Percentiles rank a stretch among this genome's conserved stretches.
These are phyloP conservation scores for Lizonia empirigonia DNA, from an alignment of 2,329 filamentous ascomycete genomes.

Conservation along the genomic window DNA sequence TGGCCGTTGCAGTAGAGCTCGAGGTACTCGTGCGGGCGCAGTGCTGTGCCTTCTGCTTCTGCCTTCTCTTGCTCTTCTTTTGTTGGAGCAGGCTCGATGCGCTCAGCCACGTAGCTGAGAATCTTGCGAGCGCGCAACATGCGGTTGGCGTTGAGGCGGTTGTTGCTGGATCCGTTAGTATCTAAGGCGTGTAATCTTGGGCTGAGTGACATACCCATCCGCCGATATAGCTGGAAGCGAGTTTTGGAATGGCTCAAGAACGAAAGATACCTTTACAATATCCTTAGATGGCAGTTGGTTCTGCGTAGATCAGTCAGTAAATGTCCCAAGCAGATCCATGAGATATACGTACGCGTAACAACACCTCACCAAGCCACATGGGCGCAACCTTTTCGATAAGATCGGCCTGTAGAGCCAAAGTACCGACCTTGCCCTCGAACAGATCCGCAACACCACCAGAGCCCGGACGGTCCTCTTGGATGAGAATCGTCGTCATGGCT, in stretches of 20 bases:
- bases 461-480: conserved; percentile 68
- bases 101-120: conserved; percentile 85
- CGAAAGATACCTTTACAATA: conserved; percentile 94
- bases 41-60: conserved; percentile 32
- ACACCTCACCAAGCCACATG: conserved; percentile 88
- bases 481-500: conserved; percentile 65
- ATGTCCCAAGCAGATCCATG: not conserved
- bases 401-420: conserved; percentile 77
- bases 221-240: conserved; percentile 74
- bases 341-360: conserved; percentile 66
- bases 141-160: conserved; percentile 91
- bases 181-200: conserved; percentile 20
- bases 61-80: conserved; percentile 59
- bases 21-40: conserved; percentile 89
- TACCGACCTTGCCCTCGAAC: conserved; percentile 85
- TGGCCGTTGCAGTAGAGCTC: conserved; percentile 94
- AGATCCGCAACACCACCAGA: conserved; percentile 76
- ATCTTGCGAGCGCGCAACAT: conserved; percentile 98
- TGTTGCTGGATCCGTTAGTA: conserved; percentile 62
- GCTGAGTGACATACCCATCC: conserved; percentile 63
- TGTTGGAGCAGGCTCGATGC: conserved; percentile 74
- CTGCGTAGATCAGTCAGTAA: conserved; percentile 48
- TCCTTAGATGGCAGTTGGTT: conserved; percentile 86
- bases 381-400: conserved; percentile 84
- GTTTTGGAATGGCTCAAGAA: conserved; percentile 81